Conservation (phyloP, 345 rosid genomes). For the Adansonia digitata region DNA sequence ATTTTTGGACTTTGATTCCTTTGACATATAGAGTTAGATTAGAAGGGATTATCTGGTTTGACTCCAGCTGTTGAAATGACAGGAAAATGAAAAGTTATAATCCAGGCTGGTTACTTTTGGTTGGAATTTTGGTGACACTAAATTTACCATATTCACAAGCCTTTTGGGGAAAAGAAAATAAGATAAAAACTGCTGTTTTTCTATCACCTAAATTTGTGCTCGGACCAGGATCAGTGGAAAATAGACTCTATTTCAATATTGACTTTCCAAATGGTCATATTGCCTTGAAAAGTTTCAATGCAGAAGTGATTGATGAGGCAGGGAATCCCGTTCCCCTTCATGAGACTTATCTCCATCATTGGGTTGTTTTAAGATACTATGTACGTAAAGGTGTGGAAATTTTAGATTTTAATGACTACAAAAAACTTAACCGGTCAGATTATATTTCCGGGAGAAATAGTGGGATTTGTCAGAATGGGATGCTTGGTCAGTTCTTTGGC, state of each 20-base stretch:
- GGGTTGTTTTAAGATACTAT: constrained; percentile 52
- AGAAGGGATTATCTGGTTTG: background rate
- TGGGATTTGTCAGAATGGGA: constrained; percentile 52
- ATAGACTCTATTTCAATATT: constrained; percentile 40
- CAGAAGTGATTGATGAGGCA: no score
- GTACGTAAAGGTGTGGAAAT: constrained; percentile 22
- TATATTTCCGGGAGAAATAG: constrained; percentile 29
- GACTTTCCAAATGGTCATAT: constrained; percentile 84
- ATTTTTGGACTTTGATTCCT: background rate
- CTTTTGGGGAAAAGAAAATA: constrained; percentile 14
- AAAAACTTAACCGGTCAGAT: constrained; percentile 17
- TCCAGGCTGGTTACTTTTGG: constrained; percentile 14
- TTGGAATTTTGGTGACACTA: constrained; percentile 22
- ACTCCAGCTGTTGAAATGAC: constrained; percentile 5
- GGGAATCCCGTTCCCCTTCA: constrained; percentile 67
- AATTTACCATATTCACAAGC: constrained; percentile 23
- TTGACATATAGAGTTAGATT: background rate
- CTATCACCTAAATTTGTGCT: constrained; percentile 62
- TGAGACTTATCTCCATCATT: constrained; percentile 87
- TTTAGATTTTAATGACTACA: no score
- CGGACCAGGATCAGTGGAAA: constrained; percentile 70
- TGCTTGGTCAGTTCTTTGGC: constrained; percentile 55
- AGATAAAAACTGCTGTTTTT: constrained; percentile 44
- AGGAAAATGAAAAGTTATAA: constrained; percentile 23
- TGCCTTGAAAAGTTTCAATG: constrained; percentile 55